These are phyloP conservation scores for Marasmius oreades DNA, from an alignment of 1,284 basidiomycete species.

Conservation along the genomic window DNA sequence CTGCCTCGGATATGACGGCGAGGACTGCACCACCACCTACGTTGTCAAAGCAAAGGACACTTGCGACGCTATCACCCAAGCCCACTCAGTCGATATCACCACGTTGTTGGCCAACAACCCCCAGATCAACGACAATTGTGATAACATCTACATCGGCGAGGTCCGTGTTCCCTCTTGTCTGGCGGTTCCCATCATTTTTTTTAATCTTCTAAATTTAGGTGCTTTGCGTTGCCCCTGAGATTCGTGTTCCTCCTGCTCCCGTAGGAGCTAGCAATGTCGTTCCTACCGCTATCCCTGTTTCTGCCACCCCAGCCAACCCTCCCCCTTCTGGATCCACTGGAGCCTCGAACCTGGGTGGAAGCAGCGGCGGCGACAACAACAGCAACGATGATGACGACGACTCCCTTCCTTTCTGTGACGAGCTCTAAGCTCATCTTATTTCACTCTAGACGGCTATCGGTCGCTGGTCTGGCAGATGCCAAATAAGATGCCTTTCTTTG, in stretches of 20 bases:
- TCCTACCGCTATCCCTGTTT: constrained; percentile 14
- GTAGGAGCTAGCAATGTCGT: constrained; percentile 27
- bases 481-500: not conserved
- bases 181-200: not conserved
- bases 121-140: constrained; percentile 53
- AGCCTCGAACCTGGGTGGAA: too few relatives aligned
- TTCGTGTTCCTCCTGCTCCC: constrained; percentile 38
- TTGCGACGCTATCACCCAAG: constrained; percentile 42
- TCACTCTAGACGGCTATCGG: not conserved
- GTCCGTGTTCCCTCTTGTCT: constrained; percentile 31
- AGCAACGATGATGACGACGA: constrained; percentile 36
- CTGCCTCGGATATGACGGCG: constrained; percentile 45
- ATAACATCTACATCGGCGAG: constrained; percentile 67
- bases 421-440: constrained; percentile 29
- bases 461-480: not conserved
- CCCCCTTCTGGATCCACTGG: too few relatives aligned
- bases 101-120: constrained; percentile 62
- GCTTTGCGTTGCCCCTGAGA: constrained; percentile 40
- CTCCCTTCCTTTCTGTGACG: constrained; percentile 59
- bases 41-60: constrained; percentile 48
- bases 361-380: constrained; percentile 1
- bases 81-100: constrained; percentile 43
- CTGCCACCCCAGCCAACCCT: constrained; percentile 25
- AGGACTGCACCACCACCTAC: constrained; percentile 48
- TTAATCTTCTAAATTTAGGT: constrained; percentile 37